Conservation (phyloP, 805 yeast genomes). For the Cyberlindnera subsufficiens region DNA sequence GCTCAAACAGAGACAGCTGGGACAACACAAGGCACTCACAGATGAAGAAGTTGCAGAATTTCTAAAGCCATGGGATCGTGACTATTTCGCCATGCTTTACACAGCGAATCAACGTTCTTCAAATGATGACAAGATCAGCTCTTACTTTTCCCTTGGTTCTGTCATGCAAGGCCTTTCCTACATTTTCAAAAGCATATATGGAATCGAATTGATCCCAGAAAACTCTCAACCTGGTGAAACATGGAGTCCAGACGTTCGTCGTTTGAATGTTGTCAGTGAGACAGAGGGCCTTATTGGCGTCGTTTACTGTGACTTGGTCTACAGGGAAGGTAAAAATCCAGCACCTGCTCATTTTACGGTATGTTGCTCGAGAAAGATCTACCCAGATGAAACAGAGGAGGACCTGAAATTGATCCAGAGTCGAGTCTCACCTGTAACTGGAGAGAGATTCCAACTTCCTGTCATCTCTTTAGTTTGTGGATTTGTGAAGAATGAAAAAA, state of each 20-base stretch:
- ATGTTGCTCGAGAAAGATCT: slow-evolving; percentile 83
- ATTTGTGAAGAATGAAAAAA: slow-evolving; percentile 42
- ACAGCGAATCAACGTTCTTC: slow-evolving; percentile 28
- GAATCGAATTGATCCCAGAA: slow-evolving; percentile 67
- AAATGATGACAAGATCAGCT: slow-evolving; percentile 44
- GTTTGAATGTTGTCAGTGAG: slow-evolving; percentile 68
- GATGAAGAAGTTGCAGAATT: slow-evolving; percentile 37
- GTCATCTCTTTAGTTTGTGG: slow-evolving; percentile 87
- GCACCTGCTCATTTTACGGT: slow-evolving; percentile 95
- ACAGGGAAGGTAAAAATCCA: slow-evolving; percentile 66
- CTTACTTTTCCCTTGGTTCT: slow-evolving; percentile 78
- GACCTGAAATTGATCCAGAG: slow-evolving; percentile 30
- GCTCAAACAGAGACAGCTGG: slow-evolving; percentile 27
- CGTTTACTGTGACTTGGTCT: slow-evolving; percentile 83
- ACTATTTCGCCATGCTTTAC: slow-evolving; percentile 43
- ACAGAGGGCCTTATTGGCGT: slow-evolving; percentile 64
- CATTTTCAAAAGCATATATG: slow-evolving; percentile 66
- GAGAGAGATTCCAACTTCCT: slow-evolving; percentile 69
- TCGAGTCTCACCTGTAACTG: slow-evolving; percentile 29
- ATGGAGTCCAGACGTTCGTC: slow-evolving; percentile 84
- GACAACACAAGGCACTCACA: slow-evolving; percentile 17
- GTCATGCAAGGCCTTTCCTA: slow-evolving; percentile 78
- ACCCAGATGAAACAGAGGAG: slow-evolving; percentile 42
- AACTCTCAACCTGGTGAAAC: slow-evolving; percentile 66
- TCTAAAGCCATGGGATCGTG: slow-evolving; percentile 91